These are phyloP conservation scores for Myochromella boudieri DNA, from an alignment of 768 basidiomycete species.

Conservation along the genomic window DNA sequence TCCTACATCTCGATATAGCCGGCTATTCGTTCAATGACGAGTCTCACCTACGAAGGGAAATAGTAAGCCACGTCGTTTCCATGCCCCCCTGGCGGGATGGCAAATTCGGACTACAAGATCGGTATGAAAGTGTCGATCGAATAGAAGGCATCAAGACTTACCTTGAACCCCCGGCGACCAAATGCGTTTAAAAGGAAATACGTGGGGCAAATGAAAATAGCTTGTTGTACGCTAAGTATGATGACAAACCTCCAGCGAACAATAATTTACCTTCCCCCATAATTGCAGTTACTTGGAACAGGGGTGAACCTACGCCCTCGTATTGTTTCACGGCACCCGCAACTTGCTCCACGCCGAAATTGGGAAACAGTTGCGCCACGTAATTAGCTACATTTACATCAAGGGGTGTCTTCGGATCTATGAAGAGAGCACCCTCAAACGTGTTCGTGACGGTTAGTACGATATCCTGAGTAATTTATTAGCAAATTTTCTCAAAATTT, in stretches of 20 bases:
- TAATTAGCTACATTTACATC: slow-evolving; percentile 30
- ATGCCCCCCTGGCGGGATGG: slow-evolving; percentile 41
- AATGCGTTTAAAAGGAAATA: slow-evolving; percentile 37
- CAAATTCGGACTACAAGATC: slow-evolving; percentile 36
- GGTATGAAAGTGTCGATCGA: background rate
- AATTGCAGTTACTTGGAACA: slow-evolving; percentile 31
- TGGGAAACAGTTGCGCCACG: slow-evolving; percentile 38
- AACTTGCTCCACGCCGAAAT: slow-evolving; percentile 26
- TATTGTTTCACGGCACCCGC: slow-evolving; percentile 27
- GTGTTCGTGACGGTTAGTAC: slow-evolving; percentile 39
- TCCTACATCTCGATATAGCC: background rate
- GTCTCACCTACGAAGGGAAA: slow-evolving; percentile 34
- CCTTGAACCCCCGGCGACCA: slow-evolving; percentile 31
- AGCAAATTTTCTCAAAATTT: background rate
- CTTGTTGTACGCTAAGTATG: slow-evolving; percentile 16
- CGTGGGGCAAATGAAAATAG: slow-evolving; percentile 47
- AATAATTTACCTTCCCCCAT: slow-evolving; percentile 38
- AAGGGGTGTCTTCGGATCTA: slow-evolving; percentile 27
- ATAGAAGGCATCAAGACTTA: slow-evolving; percentile 4
- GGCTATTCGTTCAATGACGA: background rate
- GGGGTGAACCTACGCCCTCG: slow-evolving; percentile 26
- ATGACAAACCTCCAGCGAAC: background rate
- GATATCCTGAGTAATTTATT: slow-evolving; percentile 20
- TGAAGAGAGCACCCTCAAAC: slow-evolving; percentile 37
- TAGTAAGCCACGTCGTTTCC: slow-evolving; percentile 38